Percentiles rank a stretch among this genome's conserved stretches.
Evolutionary conservation across 129 eudicot genomes (phyloP).

Genomic region (Arctium lappa): DNA sequence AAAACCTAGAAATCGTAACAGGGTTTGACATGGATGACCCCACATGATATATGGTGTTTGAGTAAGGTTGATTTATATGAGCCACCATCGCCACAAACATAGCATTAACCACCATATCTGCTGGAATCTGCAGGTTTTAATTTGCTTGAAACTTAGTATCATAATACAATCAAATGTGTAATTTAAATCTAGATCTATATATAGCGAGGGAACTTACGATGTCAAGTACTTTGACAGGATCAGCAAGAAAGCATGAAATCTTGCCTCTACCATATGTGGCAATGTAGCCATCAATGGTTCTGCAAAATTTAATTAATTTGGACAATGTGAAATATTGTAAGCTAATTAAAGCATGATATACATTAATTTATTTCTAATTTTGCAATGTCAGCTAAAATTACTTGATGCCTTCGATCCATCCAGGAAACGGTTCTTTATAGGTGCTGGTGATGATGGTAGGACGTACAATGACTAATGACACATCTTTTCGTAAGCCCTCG

Average conservation of each 20-base stretch:
- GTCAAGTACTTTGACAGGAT: conserved; percentile 20
- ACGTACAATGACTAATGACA: conserved; percentile 45
- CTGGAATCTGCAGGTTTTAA: conserved; percentile 32
- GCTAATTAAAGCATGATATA: not conserved
- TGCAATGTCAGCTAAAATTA: not conserved
- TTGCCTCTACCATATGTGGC: conserved; percentile 25
- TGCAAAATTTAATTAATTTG: not conserved
- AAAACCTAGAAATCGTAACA: not conserved
- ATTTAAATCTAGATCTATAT: too few relatives aligned
- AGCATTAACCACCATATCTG: conserved; percentile 49
- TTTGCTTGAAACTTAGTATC: not conserved
- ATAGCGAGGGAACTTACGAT: conserved; percentile 8
- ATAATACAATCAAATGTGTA: not conserved
- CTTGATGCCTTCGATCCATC: conserved; percentile 69
- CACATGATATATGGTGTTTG: conserved; percentile 42
- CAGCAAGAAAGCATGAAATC: conserved; percentile 2
- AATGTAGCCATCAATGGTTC: conserved; percentile 17
- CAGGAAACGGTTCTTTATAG: conserved; percentile 56
- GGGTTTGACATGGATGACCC: conserved; percentile 43
- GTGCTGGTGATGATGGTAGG: conserved; percentile 50
- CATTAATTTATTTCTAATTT: not conserved
- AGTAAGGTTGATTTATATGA: conserved; percentile 20
- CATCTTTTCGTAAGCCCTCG: conserved; percentile 17
- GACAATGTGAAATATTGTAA: not conserved
- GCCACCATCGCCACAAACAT: conserved; percentile 38